Base-by-base conservation (phyloP, 1,284 basidiomycete species). In the Lentinus polychrous region DNA sequence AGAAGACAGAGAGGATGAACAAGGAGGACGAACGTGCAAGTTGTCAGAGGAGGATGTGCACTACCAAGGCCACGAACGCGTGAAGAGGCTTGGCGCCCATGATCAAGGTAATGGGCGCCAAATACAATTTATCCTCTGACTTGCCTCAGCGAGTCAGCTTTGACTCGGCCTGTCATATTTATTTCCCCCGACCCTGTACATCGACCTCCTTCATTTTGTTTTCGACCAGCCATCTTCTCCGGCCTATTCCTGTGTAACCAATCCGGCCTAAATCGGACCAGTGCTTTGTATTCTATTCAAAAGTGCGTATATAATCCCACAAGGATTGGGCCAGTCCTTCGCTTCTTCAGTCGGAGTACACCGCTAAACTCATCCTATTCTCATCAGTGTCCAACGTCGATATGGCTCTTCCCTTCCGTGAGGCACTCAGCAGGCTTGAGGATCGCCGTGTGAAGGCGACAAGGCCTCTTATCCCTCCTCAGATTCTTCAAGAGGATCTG, bases 401-500 rank as follows among this genome's bases (percentile, higher is more conserved):
- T 48, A 70, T 69, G 68, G 68, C 80, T 36, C 76, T 87, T 57
- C 72, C 85, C 35, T 84, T 87, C 72, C 78, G 78, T 58, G 84
- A 90, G 52, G 91, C 90, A 35, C 78, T 91, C 55, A 67, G 78
- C 46, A 78, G 86, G 47, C 82, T 96, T 43, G 91, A 94, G 63
- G 94, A 97, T 65, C 75, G 81, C 53, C 75, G 94, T 37, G 92
- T 97, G 53, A 91, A 82, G 65, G 83, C 79, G 20, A 91, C 88
- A 36, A 74, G 91, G 39, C 92, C 92, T 31, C 71, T 95, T 51
- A 93, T 96, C 54, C 93, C 93, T 53, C 91, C 91, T 37, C 90
- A 93, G 62, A 94, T 96, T 55, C 74, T 96, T 2, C 87, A 90
- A 59, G 93, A 96, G 68, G 92, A 96, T 61, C 72, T 85, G 15